Evolutionary conservation across 306 rosid genomes (phyloP), one percentile per base, ranked within the genome.

Genomic region (Alnus glutinosa): DNA sequence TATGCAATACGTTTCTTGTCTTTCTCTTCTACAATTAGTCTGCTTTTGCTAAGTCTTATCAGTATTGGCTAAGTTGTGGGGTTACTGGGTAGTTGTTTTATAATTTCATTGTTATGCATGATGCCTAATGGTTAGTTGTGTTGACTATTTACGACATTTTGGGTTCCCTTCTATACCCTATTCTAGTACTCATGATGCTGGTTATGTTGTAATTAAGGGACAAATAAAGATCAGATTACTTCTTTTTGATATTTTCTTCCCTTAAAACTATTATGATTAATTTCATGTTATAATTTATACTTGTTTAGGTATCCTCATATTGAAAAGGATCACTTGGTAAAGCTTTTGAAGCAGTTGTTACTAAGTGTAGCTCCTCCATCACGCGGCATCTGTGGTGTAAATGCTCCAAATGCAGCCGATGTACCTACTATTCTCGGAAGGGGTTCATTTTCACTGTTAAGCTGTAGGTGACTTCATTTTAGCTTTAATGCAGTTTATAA

Each of bases 341-440:
- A 91, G 87, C 97, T 96, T 85, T 87, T 96, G 90, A 96, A 90
- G 88, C 98, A 96, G 79, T 85, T 95, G 89, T 70, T 96, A 58
- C 80, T 86, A 77, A 88, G 81, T 77, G 79, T 50, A 71, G 81
- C 89, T 76, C 85, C 92, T 58, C 89, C 93, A 78, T 86, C 92
- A 47, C 74, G 81, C 78, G 86, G 88, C 79, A 69, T 79, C 81
- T 79, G 75, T 73, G 76, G 84, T 82, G 93, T 89, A 82, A 91
- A 83, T 81, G 82, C 88, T 77, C 98, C 97, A 79, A 96, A 89
- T 83, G 99, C 99, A 50, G 97, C 97, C 77, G 97, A 95, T 86
- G 97, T 93, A 75, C 99, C 99, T 76, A 95, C 99, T 67, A 92
- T 95, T 84, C 75, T 95, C 77, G 99, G 99, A 85, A 86, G 62